Conservation (phyloP, 1,139 yeast genomes). For the Yamadazyma songkhlaensis region DNA sequence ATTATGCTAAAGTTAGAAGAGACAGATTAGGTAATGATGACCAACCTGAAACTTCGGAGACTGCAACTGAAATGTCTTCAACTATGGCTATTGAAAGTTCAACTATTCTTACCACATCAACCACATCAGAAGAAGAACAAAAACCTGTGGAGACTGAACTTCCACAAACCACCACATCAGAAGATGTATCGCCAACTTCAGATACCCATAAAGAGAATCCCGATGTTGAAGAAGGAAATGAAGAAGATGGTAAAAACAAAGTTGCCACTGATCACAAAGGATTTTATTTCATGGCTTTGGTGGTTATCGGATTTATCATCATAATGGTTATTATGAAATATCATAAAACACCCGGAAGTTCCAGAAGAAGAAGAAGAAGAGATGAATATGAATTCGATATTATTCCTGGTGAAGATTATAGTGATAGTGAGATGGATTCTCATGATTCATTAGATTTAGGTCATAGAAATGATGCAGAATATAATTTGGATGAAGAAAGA, state of each 20-base stretch:
- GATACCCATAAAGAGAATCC: neutral
- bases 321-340: slow-evolving; percentile 52
- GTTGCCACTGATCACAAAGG: slow-evolving; percentile 42
- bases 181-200: neutral
- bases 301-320: slow-evolving; percentile 57
- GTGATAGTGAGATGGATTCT: slow-evolving; percentile 28
- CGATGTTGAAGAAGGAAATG: slow-evolving; percentile 19
- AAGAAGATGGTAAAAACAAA: slow-evolving; percentile 32
- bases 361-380: slow-evolving; percentile 58
- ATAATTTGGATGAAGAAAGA: slow-evolving; percentile 25
- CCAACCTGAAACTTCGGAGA: neutral
- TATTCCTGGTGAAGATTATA: slow-evolving; percentile 64
- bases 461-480: slow-evolving; percentile 18
- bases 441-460: slow-evolving; percentile 30
- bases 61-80: slow-evolving; percentile 1
- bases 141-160: slow-evolving; percentile 4
- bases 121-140: slow-evolving; percentile 1
- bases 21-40: slow-evolving; percentile 18
- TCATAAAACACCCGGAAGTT: slow-evolving; percentile 47
- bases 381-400: slow-evolving; percentile 79
- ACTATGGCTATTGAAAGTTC: slow-evolving; percentile 5
- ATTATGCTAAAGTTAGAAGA: slow-evolving; percentile 41
- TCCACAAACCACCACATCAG: slow-evolving; percentile 3
- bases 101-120: neutral
- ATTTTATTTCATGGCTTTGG: slow-evolving; percentile 57